A percentile compares a stretch with the other conserved stretches of the same genome.
These are phyloP conservation scores for Cladosporium sphaerospermum DNA, from an alignment of 2,329 filamentous ascomycete species.

Conservation along the genomic window DNA sequence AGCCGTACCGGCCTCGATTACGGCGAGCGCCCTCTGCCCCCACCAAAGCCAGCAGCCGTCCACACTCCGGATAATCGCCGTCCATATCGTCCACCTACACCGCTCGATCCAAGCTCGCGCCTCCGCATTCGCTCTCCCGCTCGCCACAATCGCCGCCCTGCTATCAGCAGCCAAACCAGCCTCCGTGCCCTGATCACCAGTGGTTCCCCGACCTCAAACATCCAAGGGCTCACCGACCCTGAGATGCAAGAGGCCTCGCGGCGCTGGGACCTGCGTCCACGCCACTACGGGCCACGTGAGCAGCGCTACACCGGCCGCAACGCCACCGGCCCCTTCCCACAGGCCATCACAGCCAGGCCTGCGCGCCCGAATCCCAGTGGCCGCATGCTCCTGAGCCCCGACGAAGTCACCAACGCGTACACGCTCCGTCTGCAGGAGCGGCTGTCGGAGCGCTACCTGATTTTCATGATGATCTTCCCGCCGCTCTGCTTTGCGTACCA, in stretches of 20 bases:
- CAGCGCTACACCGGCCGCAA: not conserved
- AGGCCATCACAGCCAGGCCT: not conserved
- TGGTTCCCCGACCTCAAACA: constrained; percentile 13
- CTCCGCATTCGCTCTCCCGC: not conserved
- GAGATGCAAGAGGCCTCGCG: constrained; percentile 11
- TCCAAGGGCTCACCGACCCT: constrained; percentile 12
- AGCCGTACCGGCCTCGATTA: constrained; percentile 1
- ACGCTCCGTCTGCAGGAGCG: not conserved
- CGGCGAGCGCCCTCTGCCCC: not conserved
- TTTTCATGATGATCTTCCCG: constrained; percentile 17
- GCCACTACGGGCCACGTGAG: not conserved
- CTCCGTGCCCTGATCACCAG: constrained; percentile 13
- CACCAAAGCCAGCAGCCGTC: not conserved
- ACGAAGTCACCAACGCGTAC: not conserved
- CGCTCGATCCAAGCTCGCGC: not conserved
- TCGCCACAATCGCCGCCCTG: constrained; percentile 1
- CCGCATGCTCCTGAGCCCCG: not conserved
- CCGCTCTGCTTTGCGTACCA: constrained; percentile 18
- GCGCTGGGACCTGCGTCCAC: constrained; percentile 10
- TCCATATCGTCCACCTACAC: not conserved
- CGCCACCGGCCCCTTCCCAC: constrained; percentile 8
- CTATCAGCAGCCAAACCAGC: constrained; percentile 16
- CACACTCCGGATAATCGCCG: not conserved
- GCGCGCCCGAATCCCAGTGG: not conserved
- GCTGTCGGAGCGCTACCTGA: constrained; percentile 4